Evolutionary conservation across 2,329 filamentous ascomycete genomes (phyloP).

Genomic region (Aspergillus vadensis): DNA sequence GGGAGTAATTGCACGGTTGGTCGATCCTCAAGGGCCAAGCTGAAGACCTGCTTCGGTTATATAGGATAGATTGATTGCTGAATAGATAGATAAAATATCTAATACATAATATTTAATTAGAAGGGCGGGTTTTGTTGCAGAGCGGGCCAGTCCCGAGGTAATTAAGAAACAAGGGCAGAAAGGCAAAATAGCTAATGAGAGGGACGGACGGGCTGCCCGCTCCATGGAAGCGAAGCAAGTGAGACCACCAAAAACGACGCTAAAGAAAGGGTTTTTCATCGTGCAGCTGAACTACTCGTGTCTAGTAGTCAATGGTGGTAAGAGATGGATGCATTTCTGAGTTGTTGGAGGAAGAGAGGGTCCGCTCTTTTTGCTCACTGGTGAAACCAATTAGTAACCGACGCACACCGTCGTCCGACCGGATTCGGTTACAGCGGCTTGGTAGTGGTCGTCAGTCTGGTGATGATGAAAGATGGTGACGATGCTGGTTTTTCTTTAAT

Average conservation of each 20-base stretch:
- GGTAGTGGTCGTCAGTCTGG: not conserved
- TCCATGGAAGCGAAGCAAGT: not conserved
- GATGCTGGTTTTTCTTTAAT: not conserved
- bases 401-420: not conserved
- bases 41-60: not conserved
- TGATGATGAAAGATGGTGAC: not conserved
- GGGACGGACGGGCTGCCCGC: not conserved
- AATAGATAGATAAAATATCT: not conserved
- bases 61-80: not conserved
- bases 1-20: not conserved
- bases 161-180: not conserved
- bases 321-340: too few relatives aligned
- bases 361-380: not conserved
- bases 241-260: not conserved
- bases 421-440: not conserved
- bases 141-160: not conserved
- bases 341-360: not conserved
- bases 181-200: not conserved
- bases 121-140: not conserved
- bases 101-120: not conserved
- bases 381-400: not conserved
- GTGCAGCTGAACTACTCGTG: not conserved
- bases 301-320: not conserved
- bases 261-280: constrained; percentile 1
- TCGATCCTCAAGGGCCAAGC: not conserved